A percentile compares a stretch with the other conserved stretches of the same genome.
phyloP scores from a whole-genome alignment of 768 basidiomycete species.

The Lentinula sp. region DNA sequence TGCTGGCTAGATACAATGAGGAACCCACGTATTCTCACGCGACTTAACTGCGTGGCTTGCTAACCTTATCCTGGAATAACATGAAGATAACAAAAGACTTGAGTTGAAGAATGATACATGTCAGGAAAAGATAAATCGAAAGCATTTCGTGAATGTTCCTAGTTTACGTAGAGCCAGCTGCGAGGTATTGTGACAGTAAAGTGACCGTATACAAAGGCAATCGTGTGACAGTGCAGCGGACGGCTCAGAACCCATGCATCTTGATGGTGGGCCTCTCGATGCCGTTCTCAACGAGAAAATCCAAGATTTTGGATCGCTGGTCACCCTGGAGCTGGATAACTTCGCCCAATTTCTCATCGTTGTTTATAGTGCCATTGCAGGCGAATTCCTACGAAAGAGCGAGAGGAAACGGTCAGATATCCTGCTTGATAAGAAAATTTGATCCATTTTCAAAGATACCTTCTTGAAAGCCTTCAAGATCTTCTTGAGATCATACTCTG shows the following conservation, averaged over 20 bases:
- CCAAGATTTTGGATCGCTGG: conserved; percentile 86
- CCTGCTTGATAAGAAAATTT: conserved; percentile 4
- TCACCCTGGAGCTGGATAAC: conserved; percentile 99
- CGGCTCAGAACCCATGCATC: conserved; percentile 76
- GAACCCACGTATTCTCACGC: no score
- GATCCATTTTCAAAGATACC: conserved; percentile 31
- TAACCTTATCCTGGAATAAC: not conserved
- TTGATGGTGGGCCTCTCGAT: conserved; percentile 75
- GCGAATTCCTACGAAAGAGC: conserved; percentile 73
- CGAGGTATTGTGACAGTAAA: not conserved
- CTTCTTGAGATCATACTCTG: conserved; percentile 97
- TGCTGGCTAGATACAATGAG: no score
- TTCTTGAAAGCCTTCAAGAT: conserved; percentile 99
- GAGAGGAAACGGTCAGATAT: conserved; percentile 7
- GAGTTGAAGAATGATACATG: conserved; percentile 11
- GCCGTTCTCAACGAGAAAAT: conserved; percentile 81
- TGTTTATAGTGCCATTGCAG: conserved; percentile 95
- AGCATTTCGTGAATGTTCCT: conserved; percentile 13
- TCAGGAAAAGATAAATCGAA: conserved; percentile 18
- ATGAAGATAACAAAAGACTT: not conserved
- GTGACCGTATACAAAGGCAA: not conserved
- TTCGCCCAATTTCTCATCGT: conserved; percentile 92
- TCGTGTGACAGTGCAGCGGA: not conserved
- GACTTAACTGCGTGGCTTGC: not conserved
- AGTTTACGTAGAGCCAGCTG: not conserved